Evolutionary conservation across 176 grass and related monocot genomes (phyloP).

Genomic region (Oryza rufipogon): DNA sequence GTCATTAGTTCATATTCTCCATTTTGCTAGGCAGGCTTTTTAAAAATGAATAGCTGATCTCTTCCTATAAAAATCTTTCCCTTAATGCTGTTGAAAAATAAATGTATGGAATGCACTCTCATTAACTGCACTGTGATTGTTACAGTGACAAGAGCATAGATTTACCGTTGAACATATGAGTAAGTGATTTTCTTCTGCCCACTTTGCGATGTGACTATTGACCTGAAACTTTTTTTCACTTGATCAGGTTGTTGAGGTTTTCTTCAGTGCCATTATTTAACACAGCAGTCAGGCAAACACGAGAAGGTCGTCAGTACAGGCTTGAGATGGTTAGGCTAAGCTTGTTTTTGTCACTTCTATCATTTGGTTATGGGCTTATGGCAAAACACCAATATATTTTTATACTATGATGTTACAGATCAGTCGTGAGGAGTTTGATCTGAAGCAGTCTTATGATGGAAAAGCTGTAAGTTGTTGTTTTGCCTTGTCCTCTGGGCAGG

Average conservation of each 20-base stretch:
- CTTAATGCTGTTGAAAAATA: too few species aligned
- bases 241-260: constrained; percentile 80
- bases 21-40: constrained; percentile 11
- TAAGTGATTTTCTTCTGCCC: constrained; percentile 15
- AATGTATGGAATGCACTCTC: too few species aligned
- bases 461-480: constrained; percentile 82
- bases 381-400: constrained; percentile 28
- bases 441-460: constrained; percentile 61
- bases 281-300: constrained; percentile 49
- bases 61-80: background rate
- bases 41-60: constrained; percentile 9
- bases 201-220: constrained; percentile 27
- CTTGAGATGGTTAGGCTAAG: constrained; percentile 54
- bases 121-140: too few species aligned
- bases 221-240: constrained; percentile 30
- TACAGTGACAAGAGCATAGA: too few species aligned
- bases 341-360: constrained; percentile 17
- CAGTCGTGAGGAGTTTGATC: constrained; percentile 66
- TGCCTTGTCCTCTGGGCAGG: background rate
- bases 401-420: constrained; percentile 52
- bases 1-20: background rate
- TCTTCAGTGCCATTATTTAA: constrained; percentile 61
- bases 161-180: background rate
- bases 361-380: constrained; percentile 10
- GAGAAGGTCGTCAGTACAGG: constrained; percentile 52